phyloP scores from a whole-genome alignment of 805 yeast genomes.

The Starmerella tilneyi region DNA sequence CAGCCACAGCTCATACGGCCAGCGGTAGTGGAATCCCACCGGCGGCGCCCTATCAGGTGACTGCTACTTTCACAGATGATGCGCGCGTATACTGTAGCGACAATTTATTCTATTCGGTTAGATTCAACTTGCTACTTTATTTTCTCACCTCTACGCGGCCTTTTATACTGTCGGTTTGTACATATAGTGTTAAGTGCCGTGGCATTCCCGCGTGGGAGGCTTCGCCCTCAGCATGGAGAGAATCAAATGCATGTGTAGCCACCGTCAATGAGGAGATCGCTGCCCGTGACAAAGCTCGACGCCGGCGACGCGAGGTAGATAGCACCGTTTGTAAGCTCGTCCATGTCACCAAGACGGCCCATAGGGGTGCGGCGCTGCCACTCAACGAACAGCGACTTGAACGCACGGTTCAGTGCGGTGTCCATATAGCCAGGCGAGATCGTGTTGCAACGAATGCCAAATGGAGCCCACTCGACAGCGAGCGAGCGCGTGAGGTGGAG shows the following conservation, averaged over 20 bases:
- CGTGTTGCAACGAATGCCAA: constrained; percentile 55
- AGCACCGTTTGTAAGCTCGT: constrained; percentile 56
- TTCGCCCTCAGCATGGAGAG: too few relatives aligned
- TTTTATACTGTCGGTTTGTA: too few relatives aligned
- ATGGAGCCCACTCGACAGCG: constrained; percentile 65
- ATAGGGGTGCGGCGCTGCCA: constrained; percentile 58
- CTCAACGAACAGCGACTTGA: constrained; percentile 40
- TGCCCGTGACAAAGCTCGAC: constrained; percentile 54
- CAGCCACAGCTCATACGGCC: too few relatives aligned
- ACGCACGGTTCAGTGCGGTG: constrained; percentile 57
- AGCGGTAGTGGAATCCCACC: too few relatives aligned
- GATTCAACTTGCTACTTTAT: too few relatives aligned
- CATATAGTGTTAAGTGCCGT: too few relatives aligned
- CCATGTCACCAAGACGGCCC: constrained; percentile 62
- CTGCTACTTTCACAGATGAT: too few relatives aligned
- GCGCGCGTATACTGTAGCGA: too few relatives aligned
- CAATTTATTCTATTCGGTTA: too few relatives aligned
- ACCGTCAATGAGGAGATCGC: constrained; percentile 57
- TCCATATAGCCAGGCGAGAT: constrained; percentile 62
- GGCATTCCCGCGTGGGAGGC: too few relatives aligned
- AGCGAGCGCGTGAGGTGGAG: constrained; percentile 56
- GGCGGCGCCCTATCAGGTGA: too few relatives aligned
- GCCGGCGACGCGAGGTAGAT: constrained; percentile 52
- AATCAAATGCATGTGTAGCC: constrained; percentile 38
- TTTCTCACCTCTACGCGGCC: too few relatives aligned